phyloP scores from a whole-genome alignment of 2,329 filamentous ascomycete species.

The Sclerotinia spermophila region DNA sequence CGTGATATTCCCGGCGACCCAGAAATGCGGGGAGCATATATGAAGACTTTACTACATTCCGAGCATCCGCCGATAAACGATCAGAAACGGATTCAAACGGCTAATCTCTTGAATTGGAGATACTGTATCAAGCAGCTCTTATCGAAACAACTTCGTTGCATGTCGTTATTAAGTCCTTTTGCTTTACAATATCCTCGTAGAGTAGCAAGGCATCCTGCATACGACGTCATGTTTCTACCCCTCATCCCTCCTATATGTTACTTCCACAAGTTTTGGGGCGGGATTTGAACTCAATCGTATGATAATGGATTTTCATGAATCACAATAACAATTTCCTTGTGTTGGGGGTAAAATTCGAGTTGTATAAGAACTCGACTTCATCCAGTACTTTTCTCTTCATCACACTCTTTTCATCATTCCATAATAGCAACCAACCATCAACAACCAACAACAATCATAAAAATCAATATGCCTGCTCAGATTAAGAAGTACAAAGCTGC shows the following conservation, averaged over 20 bases:
- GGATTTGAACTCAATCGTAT: conserved; percentile 13
- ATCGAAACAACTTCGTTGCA: background rate
- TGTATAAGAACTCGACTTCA: conserved; percentile 12
- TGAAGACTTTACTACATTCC: conserved; percentile 3
- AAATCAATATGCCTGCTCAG: conserved; percentile 14
- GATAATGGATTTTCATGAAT: background rate
- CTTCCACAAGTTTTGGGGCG: background rate
- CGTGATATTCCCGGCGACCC: background rate
- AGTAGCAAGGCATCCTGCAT: background rate
- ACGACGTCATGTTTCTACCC: background rate
- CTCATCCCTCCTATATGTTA: background rate
- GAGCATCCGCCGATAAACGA: background rate
- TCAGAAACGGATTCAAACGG: background rate
- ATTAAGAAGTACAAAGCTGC: conserved; percentile 37
- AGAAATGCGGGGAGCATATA: background rate
- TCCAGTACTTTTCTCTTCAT: background rate
- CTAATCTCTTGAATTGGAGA: background rate
- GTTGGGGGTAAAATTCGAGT: background rate
- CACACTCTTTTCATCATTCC: background rate
- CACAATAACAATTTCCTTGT: background rate
- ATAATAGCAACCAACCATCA: background rate
- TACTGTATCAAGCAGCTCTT: background rate
- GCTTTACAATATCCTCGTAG: background rate
- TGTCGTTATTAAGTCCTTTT: background rate
- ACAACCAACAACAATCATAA: background rate